Conservation (phyloP, 805 yeast genomes). For the Metschnikowia arizonensis region DNA sequence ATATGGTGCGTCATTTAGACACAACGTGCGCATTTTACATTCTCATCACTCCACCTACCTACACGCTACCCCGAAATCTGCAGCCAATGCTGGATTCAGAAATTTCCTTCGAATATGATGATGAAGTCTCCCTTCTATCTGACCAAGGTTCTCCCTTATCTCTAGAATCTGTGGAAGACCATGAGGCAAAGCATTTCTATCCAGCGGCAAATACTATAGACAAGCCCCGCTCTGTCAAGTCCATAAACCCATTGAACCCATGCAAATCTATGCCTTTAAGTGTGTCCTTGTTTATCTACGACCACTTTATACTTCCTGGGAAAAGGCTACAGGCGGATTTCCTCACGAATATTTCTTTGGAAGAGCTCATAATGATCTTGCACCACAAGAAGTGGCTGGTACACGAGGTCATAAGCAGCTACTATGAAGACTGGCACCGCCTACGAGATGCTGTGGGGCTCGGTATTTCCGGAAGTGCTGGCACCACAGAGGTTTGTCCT, state of each 20-base stretch:
- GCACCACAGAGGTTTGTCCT: neutral
- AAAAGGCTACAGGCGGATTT: conserved; percentile 20
- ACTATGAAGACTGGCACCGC: conserved; percentile 27
- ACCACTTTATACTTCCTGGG: conserved; percentile 23
- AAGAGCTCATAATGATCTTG: conserved; percentile 33
- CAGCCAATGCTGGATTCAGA: conserved; percentile 16
- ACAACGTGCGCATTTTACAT: neutral
- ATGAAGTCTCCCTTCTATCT: conserved; percentile 13
- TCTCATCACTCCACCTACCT: too few relatives aligned
- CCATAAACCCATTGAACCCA: conserved; percentile 9
- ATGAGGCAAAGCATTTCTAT: neutral
- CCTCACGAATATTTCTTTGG: conserved; percentile 27
- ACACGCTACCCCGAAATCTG: neutral
- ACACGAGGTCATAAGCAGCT: conserved; percentile 36
- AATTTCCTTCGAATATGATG: conserved; percentile 22
- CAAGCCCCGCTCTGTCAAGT: conserved; percentile 7
- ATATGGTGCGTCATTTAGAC: neutral
- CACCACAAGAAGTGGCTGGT: conserved; percentile 38
- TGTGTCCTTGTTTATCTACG: conserved; percentile 21
- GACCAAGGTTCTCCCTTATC: neutral
- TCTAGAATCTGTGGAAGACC: neutral
- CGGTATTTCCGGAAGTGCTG: neutral
- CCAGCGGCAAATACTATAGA: neutral
- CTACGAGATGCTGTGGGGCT: conserved; percentile 31
- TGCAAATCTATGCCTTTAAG: conserved; percentile 11